phyloP scores from a whole-genome alignment of 352 stramenopile species.

The Phytophthora brassicae region DNA sequence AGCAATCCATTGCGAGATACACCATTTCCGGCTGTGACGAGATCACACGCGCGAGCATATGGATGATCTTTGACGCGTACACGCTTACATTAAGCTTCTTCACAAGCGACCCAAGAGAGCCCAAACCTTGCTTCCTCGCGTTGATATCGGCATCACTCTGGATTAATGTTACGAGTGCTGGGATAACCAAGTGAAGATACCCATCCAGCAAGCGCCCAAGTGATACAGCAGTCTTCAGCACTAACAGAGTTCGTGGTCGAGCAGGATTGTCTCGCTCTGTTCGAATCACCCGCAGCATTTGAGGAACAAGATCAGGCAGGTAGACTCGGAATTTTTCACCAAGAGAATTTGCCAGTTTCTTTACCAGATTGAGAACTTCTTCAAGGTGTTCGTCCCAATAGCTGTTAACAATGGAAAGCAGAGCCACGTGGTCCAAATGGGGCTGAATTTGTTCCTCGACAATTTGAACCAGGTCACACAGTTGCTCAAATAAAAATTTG shows the following conservation, averaged over 20 bases:
- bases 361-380: slow-evolving; percentile 97
- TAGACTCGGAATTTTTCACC: slow-evolving; percentile 90
- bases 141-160: slow-evolving; percentile 84
- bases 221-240: slow-evolving; percentile 79
- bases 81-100: slow-evolving; percentile 90
- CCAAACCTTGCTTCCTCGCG: slow-evolving; percentile 76
- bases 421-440: slow-evolving; percentile 79
- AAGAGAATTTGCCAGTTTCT: slow-evolving; percentile 88
- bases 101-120: slow-evolving; percentile 82
- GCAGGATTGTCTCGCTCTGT: slow-evolving; percentile 70
- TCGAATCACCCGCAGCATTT: slow-evolving; percentile 86
- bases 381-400: slow-evolving; percentile 94
- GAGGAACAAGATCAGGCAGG: slow-evolving; percentile 84
- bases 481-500: slow-evolving; percentile 96
- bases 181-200: slow-evolving; percentile 86
- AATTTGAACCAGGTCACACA: slow-evolving; percentile 96
- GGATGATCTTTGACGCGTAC: slow-evolving; percentile 89
- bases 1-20: slow-evolving; percentile 86
- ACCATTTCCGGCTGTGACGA: slow-evolving; percentile 80
- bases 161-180: slow-evolving; percentile 79
- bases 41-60: slow-evolving; percentile 86
- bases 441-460: slow-evolving; percentile 96
- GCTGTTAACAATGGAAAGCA: slow-evolving; percentile 80
- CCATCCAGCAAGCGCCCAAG: slow-evolving; percentile 77
- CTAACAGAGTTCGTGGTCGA: slow-evolving; percentile 71